A percentile compares a stretch with the other conserved stretches of the same genome.
Conservation (phyloP, 139 green algal genomes). For the Ettlia oleoabundans region DNA sequence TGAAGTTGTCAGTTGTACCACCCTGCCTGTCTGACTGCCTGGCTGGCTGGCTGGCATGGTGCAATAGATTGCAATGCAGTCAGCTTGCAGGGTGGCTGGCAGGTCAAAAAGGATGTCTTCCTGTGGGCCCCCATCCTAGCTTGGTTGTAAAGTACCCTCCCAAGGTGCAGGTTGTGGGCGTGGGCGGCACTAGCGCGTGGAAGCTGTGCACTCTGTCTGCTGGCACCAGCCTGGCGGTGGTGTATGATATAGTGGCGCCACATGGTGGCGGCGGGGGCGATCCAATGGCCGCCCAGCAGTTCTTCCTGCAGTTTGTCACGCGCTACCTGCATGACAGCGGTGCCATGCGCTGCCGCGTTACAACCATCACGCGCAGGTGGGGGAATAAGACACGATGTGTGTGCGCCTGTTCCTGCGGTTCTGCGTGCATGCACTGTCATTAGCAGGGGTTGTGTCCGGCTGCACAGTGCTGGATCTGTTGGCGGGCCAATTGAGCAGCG, state of each 20-base stretch:
- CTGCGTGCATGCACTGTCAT: no score
- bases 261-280: slow-evolving; percentile 28
- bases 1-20: background rate
- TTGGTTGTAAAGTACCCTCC: background rate
- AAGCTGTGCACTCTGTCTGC: slow-evolving; percentile 80
- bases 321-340: slow-evolving; percentile 84
- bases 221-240: slow-evolving; percentile 77
- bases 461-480: no score
- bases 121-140: background rate
- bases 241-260: slow-evolving; percentile 85
- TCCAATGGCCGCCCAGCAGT: slow-evolving; percentile 60
- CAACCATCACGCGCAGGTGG: slow-evolving; percentile 87
- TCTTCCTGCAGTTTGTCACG: slow-evolving; percentile 97
- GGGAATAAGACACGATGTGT: no score
- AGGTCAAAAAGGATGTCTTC: no score
- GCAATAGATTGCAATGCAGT: no score
- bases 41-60: background rate
- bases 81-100: no score
- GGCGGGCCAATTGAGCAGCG: no score
- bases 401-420: no score
- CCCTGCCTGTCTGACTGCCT: background rate
- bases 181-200: slow-evolving; percentile 94
- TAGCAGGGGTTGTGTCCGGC: no score
- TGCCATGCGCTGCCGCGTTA: slow-evolving; percentile 82
- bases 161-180: slow-evolving; percentile 75